Evolutionary conservation across 768 basidiomycete genomes (phyloP).

Genomic region (Auriculariales sp.): DNA sequence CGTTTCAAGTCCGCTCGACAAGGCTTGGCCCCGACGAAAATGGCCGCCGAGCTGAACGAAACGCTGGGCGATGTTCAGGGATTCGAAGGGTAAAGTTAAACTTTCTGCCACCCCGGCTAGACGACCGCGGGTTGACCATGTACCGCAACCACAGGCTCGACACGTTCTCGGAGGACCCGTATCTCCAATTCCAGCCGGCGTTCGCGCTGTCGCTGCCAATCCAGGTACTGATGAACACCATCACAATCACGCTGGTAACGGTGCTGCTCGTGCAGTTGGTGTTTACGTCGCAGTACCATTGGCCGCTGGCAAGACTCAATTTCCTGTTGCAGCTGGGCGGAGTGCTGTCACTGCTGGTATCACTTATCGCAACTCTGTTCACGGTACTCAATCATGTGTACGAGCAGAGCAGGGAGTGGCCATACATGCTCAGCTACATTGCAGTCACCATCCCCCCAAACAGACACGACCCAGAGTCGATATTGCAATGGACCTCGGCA

Average conservation of each 20-base stretch:
- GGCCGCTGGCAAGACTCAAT: constrained; percentile 85
- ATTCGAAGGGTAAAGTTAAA: no score
- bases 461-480: constrained; percentile 16
- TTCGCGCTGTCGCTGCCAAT: constrained; percentile 84
- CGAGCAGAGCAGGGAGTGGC: constrained; percentile 63
- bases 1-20: no score
- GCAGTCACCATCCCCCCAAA: constrained; percentile 62
- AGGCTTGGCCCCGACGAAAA: no score
- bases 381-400: constrained; percentile 50
- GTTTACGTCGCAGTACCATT: constrained; percentile 93
- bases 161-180: constrained; percentile 42
- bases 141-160: neutral
- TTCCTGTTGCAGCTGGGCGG: constrained; percentile 81
- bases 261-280: constrained; percentile 84
- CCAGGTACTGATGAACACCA: constrained; percentile 75
- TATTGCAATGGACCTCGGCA: constrained; percentile 40
- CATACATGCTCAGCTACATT: constrained; percentile 91
- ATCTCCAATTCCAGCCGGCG: constrained; percentile 57
- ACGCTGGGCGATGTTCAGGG: no score
- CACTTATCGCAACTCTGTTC: constrained; percentile 61
- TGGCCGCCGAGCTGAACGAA: no score
- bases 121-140: no score
- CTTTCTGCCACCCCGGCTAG: no score
- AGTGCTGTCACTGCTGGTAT: constrained; percentile 64
- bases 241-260: constrained; percentile 69